phyloP scores from a whole-genome alignment of 345 rosid species.

The Linum tenue region DNA sequence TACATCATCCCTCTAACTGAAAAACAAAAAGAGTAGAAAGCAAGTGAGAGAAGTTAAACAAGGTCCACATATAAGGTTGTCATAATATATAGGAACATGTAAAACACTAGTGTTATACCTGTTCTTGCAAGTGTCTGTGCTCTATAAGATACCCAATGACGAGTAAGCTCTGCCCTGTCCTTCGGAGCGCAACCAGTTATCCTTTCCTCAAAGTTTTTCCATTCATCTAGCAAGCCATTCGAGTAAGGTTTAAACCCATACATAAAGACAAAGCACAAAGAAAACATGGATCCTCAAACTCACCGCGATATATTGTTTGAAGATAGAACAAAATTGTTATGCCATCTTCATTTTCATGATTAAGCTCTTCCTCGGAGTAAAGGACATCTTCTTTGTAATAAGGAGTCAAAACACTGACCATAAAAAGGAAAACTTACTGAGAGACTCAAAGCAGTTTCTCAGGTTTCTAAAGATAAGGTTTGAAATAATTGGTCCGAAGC shows the following conservation, averaged over 20 bases:
- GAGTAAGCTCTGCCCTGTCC: constrained; percentile 33
- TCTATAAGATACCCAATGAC: constrained; percentile 89
- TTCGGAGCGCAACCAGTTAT: constrained; percentile 23
- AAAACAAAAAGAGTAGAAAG: constrained; percentile 11
- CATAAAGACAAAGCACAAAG: constrained; percentile 8
- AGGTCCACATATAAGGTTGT: constrained; percentile 8
- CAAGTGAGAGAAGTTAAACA: constrained; percentile 5
- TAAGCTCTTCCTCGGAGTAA: constrained; percentile 72
- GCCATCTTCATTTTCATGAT: constrained; percentile 88
- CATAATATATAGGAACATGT: not conserved
- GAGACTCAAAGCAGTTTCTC: not conserved
- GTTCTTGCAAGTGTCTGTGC: constrained; percentile 93
- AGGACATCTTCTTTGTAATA: constrained; percentile 81
- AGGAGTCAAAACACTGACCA: constrained; percentile 79
- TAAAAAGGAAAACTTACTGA: constrained; percentile 14
- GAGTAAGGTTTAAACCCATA: constrained; percentile 9
- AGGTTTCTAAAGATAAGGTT: not conserved
- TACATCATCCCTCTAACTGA: constrained; percentile 99
- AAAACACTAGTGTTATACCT: constrained; percentile 30
- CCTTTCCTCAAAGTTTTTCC: constrained; percentile 67
- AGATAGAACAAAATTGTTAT: constrained; percentile 69
- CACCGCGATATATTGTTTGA: constrained; percentile 86
- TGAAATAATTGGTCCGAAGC: not conserved
- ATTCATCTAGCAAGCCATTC: constrained; percentile 55
- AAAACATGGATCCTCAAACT: constrained; percentile 18